These are phyloP conservation scores for Chlorella sp. DNA, from an alignment of 139 green algal species.

Conservation along the genomic window DNA sequence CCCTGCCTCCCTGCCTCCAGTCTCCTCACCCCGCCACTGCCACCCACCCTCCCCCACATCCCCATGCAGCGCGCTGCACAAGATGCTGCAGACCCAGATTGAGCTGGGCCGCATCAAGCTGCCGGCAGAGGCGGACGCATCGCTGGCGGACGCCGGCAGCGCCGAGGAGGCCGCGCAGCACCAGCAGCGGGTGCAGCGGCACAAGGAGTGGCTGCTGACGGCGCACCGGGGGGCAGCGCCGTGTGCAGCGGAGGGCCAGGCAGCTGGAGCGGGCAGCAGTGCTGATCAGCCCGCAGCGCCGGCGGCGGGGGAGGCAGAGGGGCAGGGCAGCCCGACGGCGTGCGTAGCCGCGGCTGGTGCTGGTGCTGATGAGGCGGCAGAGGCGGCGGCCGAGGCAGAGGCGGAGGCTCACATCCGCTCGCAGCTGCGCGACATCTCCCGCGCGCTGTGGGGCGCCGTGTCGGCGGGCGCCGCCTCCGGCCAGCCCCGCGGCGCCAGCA, in stretches of 20 bases:
- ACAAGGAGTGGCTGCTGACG: slow-evolving; percentile 7
- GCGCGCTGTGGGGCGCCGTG: slow-evolving; percentile 7
- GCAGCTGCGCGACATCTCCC: slow-evolving; percentile 11
- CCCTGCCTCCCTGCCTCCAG: neutral
- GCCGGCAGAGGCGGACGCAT: neutral
- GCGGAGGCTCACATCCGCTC: neutral
- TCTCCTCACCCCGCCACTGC: neutral
- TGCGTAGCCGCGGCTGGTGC: neutral
- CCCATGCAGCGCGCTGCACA: slow-evolving; percentile 12
- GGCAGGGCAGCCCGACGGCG: neutral
- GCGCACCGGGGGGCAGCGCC: slow-evolving; percentile 2
- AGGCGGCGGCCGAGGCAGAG: no score
- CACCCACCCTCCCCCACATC: no score
- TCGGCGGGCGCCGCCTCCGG: neutral
- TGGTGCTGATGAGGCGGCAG: neutral
- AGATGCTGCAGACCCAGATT: slow-evolving; percentile 24
- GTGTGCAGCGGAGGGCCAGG: neutral
- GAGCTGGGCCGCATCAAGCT: slow-evolving; percentile 27
- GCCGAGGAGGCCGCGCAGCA: neutral
- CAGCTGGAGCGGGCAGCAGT: neutral
- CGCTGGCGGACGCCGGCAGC: neutral
- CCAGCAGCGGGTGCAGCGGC: neutral
- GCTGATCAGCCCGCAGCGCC: neutral
- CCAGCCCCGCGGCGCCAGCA: neutral
- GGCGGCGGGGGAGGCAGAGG: neutral